These are phyloP conservation scores for Nicotiana paniculata DNA, from an alignment of 257 asterid species.

Conservation along the genomic window DNA sequence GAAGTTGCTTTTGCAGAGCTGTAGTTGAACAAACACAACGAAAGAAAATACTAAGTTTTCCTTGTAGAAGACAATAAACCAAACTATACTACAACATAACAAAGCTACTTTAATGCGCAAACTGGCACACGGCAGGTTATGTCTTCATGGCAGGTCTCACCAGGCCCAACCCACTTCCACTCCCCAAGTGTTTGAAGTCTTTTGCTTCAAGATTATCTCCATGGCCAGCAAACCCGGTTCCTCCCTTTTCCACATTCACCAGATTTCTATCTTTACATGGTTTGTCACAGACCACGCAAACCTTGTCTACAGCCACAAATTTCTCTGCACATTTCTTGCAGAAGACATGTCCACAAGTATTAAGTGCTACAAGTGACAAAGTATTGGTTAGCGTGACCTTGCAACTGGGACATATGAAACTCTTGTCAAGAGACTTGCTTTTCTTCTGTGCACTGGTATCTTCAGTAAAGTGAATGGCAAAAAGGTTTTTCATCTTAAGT, in stretches of 20 bases:
- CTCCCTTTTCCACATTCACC: conserved; percentile 73
- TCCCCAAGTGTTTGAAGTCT: conserved; percentile 89
- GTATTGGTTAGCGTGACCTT: conserved; percentile 83
- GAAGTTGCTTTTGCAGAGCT: not conserved
- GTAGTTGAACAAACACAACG: not conserved
- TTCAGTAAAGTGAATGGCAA: conserved; percentile 55
- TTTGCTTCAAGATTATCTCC: conserved; percentile 92
- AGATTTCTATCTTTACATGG: conserved; percentile 76
- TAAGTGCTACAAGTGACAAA: conserved; percentile 59
- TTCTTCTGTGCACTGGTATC: conserved; percentile 49
- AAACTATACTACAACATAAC: not conserved
- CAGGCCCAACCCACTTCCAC: conserved; percentile 90
- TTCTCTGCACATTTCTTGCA: conserved; percentile 90
- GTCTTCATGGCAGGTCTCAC: conserved; percentile 87
- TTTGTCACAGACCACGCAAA: conserved; percentile 71
- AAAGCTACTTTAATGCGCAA: not conserved
- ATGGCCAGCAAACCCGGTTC: conserved; percentile 93
- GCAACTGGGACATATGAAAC: conserved; percentile 84
- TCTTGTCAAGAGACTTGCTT: conserved; percentile 54
- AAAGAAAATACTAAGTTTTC: not conserved
- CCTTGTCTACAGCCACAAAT: conserved; percentile 76
- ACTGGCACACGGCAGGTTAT: conserved; percentile 18
- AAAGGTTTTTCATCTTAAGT: conserved; percentile 72
- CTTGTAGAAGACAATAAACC: not conserved
- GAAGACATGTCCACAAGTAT: conserved; percentile 87